A percentile compares a stretch with the other conserved stretches of the same genome.
These are phyloP conservation scores for Podospora pseudocomata DNA, from an alignment of 495 filamentous ascomycete species.

Conservation along the genomic window DNA sequence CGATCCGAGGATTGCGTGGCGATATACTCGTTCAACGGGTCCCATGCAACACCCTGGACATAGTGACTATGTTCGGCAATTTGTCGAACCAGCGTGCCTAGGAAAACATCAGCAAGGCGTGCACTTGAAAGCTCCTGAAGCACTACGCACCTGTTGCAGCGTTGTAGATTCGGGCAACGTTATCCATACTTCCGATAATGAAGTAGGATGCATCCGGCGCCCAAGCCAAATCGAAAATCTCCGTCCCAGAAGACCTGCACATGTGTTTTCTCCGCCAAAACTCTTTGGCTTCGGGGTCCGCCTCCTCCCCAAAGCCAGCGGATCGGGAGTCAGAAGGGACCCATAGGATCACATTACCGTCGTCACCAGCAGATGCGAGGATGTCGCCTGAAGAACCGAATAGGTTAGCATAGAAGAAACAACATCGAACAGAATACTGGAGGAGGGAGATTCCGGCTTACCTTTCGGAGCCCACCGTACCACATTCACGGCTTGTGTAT, in stretches of 20 bases:
- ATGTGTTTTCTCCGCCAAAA: conserved; percentile 96
- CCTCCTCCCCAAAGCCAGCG: conserved; percentile 69
- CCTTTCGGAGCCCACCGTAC: conserved; percentile 93
- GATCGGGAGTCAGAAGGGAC: conserved; percentile 72
- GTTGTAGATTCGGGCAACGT: conserved; percentile 95
- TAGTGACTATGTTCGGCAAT: conserved; percentile 99
- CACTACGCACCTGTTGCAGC: conserved; percentile 70
- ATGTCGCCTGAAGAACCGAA: conserved; percentile 65
- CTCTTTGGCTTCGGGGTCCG: conserved; percentile 81
- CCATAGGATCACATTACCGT: conserved; percentile 95
- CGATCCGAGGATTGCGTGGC: conserved; percentile 97
- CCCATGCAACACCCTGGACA: conserved; percentile 98
- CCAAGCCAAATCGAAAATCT: conserved; percentile 98
- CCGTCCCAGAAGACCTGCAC: conserved; percentile 85
- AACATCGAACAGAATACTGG: not conserved
- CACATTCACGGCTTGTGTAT: conserved; percentile 97
- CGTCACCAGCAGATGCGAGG: conserved; percentile 91
- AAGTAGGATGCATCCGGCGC: conserved; percentile 94
- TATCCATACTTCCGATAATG: conserved; percentile 99
- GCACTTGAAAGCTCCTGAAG: not conserved
- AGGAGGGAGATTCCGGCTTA: conserved; percentile 33
- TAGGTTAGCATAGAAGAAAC: conserved; percentile 18
- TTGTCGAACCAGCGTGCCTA: conserved; percentile 86
- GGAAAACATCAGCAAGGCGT: conserved; percentile 13
- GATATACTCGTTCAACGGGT: conserved; percentile 95